Evolutionary conservation across 345 rosid species (phyloP), one percentile per base, ranked within the genome.

Genomic region (Hypericum perforatum): DNA sequence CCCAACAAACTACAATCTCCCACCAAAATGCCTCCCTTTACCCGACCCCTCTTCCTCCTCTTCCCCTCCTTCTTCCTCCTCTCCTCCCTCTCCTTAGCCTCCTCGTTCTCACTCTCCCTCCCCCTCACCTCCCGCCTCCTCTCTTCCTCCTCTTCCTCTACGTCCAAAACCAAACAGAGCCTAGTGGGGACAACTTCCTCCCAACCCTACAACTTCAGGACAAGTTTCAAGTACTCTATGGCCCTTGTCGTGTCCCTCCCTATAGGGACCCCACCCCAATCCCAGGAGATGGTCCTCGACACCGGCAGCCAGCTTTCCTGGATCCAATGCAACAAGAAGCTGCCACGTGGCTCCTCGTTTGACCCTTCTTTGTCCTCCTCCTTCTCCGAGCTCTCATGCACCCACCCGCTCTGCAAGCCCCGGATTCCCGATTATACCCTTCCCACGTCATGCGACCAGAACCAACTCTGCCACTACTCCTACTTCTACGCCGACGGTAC

Each of bases 401-500:
- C 57, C 50, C 90, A 90, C 45, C 94, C 97, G 5, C 59, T 82
- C 32, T 90, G 95, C 57, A 86, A 86, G 74, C 91, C 97, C 0
- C 64, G 84, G 12, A 64, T 79, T 58, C 86, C 85, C 52, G 95
- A 87, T 70, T 91, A 71, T 61, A 76, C 92, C 78, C 85, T 91
- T 37, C 92, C 98, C 7, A 87, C 89, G 0, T 64, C 88, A 0
- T 91, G 96, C 42, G 96, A 86, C 63, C 77, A 82, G 52, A 82
- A 82, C 70, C 77, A 81, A 16, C 59, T 82, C 55, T 91, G 96
- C 55, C 96, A 82, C 67, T 91, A 91, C 55, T 86, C 95, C 14
- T 91, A 84, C 76, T 91, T 91, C 78, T 87, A 82, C 58, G 98
- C 98, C n/a, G 92, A 91, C 54, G 95, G 96, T 0, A 91, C 98